Evolutionary conservation across 1,284 basidiomycete species (phyloP).

Genomic region (Ustilago lituana): DNA sequence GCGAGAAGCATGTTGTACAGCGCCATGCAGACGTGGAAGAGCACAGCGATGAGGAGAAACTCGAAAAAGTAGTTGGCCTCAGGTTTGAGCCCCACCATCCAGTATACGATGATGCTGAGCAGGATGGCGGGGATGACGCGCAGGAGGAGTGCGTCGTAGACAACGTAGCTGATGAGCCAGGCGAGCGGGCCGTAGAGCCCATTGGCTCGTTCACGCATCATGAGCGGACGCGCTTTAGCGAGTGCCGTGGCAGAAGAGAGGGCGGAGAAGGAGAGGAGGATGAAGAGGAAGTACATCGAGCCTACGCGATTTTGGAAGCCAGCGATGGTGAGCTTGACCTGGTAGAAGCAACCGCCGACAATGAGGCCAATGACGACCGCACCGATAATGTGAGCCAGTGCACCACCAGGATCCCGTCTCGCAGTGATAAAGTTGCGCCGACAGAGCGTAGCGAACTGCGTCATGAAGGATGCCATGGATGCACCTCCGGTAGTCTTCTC

Average conservation of each 20-base stretch:
- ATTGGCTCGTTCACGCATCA: conserved; percentile 59
- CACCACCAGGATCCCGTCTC: conserved; percentile 40
- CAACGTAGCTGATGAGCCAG: conserved; percentile 50
- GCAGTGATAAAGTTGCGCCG: conserved; percentile 48
- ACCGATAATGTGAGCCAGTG: conserved; percentile 51
- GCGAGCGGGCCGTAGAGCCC: conserved; percentile 47
- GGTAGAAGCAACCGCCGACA: conserved; percentile 56
- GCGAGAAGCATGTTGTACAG: conserved; percentile 54
- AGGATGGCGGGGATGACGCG: conserved; percentile 44
- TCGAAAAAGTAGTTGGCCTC: conserved; percentile 52
- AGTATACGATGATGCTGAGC: conserved; percentile 48
- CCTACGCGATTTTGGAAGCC: conserved; percentile 60
- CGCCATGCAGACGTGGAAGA: conserved; percentile 49
- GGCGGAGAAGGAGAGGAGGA: conserved; percentile 48
- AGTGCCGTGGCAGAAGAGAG: conserved; percentile 46
- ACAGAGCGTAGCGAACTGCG: conserved; percentile 42
- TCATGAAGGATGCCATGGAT: conserved; percentile 50
- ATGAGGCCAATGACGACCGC: conserved; percentile 47
- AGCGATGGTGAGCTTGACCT: conserved; percentile 53
- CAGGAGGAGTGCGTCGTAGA: conserved; percentile 50
- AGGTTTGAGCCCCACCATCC: conserved; percentile 56
- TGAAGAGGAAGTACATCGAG: conserved; percentile 56
- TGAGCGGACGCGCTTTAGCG: conserved; percentile 36
- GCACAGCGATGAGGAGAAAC: conserved; percentile 50
- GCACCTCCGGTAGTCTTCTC: conserved; percentile 10